Percentiles rank a stretch among this genome's conserved stretches.
phyloP scores from a whole-genome alignment of 345 rosid genomes.

The Carallia brachiata region DNA sequence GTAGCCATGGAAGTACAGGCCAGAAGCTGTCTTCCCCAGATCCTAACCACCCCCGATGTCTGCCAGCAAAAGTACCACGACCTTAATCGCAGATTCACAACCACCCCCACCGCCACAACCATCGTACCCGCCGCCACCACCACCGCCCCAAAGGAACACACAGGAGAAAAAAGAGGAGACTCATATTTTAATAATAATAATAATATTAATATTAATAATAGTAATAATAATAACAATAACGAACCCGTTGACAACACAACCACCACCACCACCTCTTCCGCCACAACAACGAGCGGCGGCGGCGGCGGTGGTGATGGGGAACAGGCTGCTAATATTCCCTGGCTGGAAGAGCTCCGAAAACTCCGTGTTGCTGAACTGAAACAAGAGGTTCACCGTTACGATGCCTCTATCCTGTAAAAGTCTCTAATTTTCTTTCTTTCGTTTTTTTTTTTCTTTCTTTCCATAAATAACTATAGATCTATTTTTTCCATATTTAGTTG shows the following conservation, averaged over 20 bases:
- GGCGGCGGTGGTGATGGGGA: neutral
- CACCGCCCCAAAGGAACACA: neutral
- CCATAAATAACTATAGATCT: neutral
- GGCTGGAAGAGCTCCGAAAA: constrained; percentile 66
- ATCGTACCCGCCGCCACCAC: constrained; percentile 31
- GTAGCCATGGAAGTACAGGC: constrained; percentile 70
- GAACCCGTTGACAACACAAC: neutral
- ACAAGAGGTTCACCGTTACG: constrained; percentile 65
- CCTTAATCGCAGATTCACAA: constrained; percentile 58
- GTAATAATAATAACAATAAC: neutral
- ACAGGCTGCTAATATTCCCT: constrained; percentile 33
- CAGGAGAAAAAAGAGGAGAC: too few species aligned
- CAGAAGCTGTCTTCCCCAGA: constrained; percentile 40
- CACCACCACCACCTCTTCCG: constrained; percentile 22
- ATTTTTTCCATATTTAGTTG: neutral
- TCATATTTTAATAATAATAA: too few species aligned
- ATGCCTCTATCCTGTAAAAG: constrained; percentile 60
- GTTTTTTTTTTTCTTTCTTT: too few species aligned
- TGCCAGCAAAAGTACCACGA: constrained; percentile 61
- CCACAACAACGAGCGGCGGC: neutral
- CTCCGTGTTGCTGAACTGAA: constrained; percentile 76
- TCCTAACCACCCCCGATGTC: constrained; percentile 40
- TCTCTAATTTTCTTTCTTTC: constrained; percentile 6
- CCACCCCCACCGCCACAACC: neutral
- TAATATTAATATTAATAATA: neutral